Evolutionary conservation across 441 rosid genomes (phyloP), one percentile per base, ranked within the genome.

Genomic region (Erysimum pusillum): DNA sequence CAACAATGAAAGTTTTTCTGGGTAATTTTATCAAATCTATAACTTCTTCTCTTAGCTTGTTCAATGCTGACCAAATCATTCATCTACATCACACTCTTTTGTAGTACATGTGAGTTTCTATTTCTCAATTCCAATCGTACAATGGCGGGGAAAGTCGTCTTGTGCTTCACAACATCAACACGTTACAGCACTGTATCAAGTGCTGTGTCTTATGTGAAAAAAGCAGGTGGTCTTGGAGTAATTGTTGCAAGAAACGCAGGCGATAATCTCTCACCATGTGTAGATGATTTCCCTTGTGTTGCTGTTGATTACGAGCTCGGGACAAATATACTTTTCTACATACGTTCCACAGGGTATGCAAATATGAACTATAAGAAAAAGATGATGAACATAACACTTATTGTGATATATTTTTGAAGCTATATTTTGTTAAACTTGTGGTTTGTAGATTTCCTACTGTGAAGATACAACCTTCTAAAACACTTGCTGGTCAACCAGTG

Each of bases 221-320:
- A 74, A 65, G 83, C 85, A 0, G 87, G 85, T 25, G 80, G 85
- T 69, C 70, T 85, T 66, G 66, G 51, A 44, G 11, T 57, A 49
- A 81, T 87, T 67, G 74, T 82, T 10, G 81, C 88, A 18, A 77
- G 83, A 76, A 64, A 82, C 73, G 84, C 87, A 2, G 70, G 76
- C 3, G 65, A 84, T 80, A 68, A 74, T 69, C 81, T 85, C 2
- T 15, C 79, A 12, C 86, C 82, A 1, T 81, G 85, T 42, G 2
- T 35, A 14, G 61, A 67, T 60, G 80, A 80, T 69, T 85, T 85
- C 52, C 88, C 86, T 20, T 83, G 88, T 31, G 67, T 85, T 9
- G 42, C 71, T 32, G 84, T 83, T 13, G 85, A 83, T 39, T 83
- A 79, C 28, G 84, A 81, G 76, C 70, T 79, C 2, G 85, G 86